Conservation (phyloP, 2,329 filamentous ascomycete genomes). For the Lecanosticta acicola region DNA sequence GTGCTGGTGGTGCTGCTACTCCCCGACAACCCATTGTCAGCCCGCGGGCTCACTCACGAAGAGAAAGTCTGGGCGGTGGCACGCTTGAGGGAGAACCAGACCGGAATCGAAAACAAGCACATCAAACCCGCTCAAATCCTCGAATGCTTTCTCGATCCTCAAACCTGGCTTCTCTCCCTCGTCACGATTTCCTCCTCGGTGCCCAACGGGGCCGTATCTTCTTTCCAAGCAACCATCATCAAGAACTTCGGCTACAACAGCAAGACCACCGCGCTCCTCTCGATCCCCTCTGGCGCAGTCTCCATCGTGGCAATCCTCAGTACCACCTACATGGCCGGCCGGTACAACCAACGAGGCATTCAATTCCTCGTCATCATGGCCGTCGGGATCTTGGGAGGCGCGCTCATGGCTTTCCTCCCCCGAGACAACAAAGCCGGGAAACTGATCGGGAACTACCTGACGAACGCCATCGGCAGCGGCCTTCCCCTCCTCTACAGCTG, state of each 20-base stretch:
- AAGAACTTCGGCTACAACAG: slow-evolving; percentile 29
- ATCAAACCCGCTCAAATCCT: slow-evolving; percentile 45
- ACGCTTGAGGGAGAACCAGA: slow-evolving; percentile 44
- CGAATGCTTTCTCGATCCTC: slow-evolving; percentile 42
- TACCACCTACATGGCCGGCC: slow-evolving; percentile 24
- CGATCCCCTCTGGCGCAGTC: slow-evolving; percentile 56
- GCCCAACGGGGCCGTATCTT: slow-evolving; percentile 41
- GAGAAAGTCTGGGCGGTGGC: slow-evolving; percentile 34
- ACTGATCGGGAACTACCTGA: slow-evolving; percentile 38
- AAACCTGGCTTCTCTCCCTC: slow-evolving; percentile 41
- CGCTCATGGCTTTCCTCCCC: slow-evolving; percentile 30
- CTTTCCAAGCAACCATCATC: slow-evolving; percentile 33
- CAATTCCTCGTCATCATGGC: slow-evolving; percentile 26
- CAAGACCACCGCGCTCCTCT: slow-evolving; percentile 28
- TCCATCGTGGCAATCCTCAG: slow-evolving; percentile 36
- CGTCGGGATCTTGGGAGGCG: slow-evolving; percentile 27
- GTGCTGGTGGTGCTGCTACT: slow-evolving; percentile 28
- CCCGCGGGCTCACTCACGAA: slow-evolving; percentile 21
- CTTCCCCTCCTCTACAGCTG: slow-evolving; percentile 36
- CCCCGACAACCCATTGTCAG: slow-evolving; percentile 29
- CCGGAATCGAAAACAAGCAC: slow-evolving; percentile 48
- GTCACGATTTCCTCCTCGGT: slow-evolving; percentile 30
- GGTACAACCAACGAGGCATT: slow-evolving; percentile 27
- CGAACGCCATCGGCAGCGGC: slow-evolving; percentile 36
- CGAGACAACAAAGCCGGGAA: slow-evolving; percentile 41